Base-by-base conservation (phyloP, 1,284 basidiomycete species). In the Tetrapyrgos nigripes region DNA sequence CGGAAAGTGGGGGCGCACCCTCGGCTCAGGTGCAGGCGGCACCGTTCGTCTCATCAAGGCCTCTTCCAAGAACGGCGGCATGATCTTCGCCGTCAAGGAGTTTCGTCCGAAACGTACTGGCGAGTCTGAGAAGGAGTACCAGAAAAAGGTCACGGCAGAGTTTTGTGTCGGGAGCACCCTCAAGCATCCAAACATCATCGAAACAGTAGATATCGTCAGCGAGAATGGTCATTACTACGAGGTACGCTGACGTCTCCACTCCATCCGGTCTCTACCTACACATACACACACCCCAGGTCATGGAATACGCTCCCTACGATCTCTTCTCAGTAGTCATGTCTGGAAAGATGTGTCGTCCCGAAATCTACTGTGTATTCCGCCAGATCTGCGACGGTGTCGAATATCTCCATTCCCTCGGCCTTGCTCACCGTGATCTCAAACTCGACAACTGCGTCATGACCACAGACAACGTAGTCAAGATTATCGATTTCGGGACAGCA, bases 381-480 rank as follows among this genome's bases (percentile, higher is more conserved):
- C 97, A 99, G 78, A 98, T 99, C 64, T 93, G 97, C 73, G 93
- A 96, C 69, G 97, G 97, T 57, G 97, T 99, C 66, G 93, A 97
- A 75, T 99, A 99, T 73, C 88, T 99, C 56, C 97, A 99, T 76
- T 63, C 62, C 33, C 50, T 60, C 4, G 97, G 97, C 40, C 89
- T 99, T 31, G 97, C 97, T 1, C 97, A 99, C 72, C 92, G 97
- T 40, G 97, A 99, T 76, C 86, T 99, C 75, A 99, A 99, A 78
- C 90, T 99, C 64, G 97, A 99, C 80, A 99, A 99, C 76, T 99
- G 97, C 74, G 97, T 99, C 77, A 97, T 99, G 94, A 98, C 94
- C 27, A 82, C 82, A 3, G 84, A 90, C 70, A 96, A 98, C 72
- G 88, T 97, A 65, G 93, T 99, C 80, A 99, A 99, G 77, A 86